Evolutionary conservation across 2,329 filamentous ascomycete species (phyloP), one percentile per base, ranked within the genome.

Genomic region (Lecanosticta acicola): DNA sequence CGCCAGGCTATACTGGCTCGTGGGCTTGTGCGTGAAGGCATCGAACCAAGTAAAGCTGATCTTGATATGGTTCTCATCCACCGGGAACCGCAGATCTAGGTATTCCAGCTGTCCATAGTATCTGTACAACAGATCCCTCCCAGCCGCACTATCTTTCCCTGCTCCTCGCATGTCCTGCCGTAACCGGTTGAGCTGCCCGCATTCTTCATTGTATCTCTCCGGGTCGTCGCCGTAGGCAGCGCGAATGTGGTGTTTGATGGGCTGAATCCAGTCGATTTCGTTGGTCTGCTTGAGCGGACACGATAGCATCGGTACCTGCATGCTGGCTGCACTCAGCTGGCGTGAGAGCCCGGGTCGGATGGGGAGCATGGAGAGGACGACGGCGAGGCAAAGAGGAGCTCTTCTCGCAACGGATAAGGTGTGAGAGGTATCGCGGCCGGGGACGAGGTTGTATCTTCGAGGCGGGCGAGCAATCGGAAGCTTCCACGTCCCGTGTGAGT

Each of bases 21-120:
- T 98, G n/a, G 89, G 79, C 64, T 97, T 96, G 67, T 95, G 90
- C 36, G 93, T 98, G 66, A 98, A 98, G n/a, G 94, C 93, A 68
- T 98, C 93, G 71, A 94, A 97, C 93, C 93, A 98, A 55, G 91
- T 97, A 66, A 98, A 98, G 5, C 87, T 87, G 61, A 98, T 95
- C 72, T 97, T 97, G 72, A 98, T 97, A 65, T 98, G 91, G 63
- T 95, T 93, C 72, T 98, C 93, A 60, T 98, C 93, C 37, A 98
- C 89, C 0, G 94, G 94, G 64, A 98, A 98, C 50, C 93, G 79
- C 61, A 98, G 72, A 67, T 98, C 93, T 52, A 98, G 73, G 42
- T 98, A 76, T 71, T 98, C 93, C 48, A 98, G 79, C 71, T 98
- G 93, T 33, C 91, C 93, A 66, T 98, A 98, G 71, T 98, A 98